Evolutionary conservation across 768 basidiomycete genomes (phyloP).

Genomic region (Mycena olivaceomarginata): DNA sequence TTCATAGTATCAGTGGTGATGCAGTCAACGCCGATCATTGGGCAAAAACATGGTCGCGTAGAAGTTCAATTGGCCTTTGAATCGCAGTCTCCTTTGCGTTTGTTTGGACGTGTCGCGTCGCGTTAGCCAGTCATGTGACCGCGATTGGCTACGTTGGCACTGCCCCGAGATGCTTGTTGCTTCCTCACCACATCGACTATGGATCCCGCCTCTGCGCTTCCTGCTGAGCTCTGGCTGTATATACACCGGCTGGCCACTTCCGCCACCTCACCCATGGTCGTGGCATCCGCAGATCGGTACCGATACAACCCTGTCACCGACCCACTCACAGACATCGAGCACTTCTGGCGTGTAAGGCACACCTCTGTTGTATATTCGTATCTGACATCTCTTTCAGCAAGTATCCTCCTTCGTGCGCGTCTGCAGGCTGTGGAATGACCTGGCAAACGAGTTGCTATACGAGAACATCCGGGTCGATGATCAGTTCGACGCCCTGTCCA

Average conservation of each 20-base stretch:
- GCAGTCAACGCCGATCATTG: too few relatives aligned
- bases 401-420: constrained; percentile 27
- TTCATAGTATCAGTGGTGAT: too few relatives aligned
- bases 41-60: too few relatives aligned
- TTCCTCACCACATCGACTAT: not conserved
- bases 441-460: constrained; percentile 31
- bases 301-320: not conserved
- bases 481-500: constrained; percentile 1
- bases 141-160: too few relatives aligned
- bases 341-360: constrained; percentile 17
- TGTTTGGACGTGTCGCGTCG: too few relatives aligned
- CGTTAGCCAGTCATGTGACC: too few relatives aligned
- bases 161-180: too few relatives aligned
- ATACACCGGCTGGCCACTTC: constrained; percentile 30
- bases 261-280: constrained; percentile 13
- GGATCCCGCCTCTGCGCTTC: not conserved
- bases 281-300: not conserved
- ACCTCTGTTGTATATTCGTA: not conserved
- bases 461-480: constrained; percentile 31
- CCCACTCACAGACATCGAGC: constrained; percentile 13
- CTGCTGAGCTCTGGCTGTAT: constrained; percentile 31
- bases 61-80: too few relatives aligned
- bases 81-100: not conserved
- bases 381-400: constrained; percentile 1
- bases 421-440: constrained; percentile 28